These are phyloP conservation scores for Verticillium isaacii DNA, from an alignment of 2,329 filamentous ascomycete species.

Conservation along the genomic window DNA sequence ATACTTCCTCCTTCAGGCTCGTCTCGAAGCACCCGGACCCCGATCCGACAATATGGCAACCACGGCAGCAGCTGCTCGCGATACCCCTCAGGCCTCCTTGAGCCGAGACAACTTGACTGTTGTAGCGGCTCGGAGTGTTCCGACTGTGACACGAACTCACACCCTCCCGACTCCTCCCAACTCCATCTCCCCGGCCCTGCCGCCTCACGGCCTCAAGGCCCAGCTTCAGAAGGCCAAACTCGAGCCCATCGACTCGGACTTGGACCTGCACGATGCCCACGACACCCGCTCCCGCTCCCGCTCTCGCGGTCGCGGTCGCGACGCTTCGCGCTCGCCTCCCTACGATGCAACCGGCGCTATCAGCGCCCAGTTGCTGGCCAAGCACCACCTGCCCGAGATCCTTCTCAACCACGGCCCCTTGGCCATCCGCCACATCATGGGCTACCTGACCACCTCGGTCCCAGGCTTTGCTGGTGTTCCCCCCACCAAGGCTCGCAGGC, in stretches of 20 bases:
- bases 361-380: constrained; percentile 79
- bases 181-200: constrained; percentile 85
- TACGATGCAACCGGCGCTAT: constrained; percentile 77
- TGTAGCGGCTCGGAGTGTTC: constrained; percentile 63
- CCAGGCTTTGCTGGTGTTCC: constrained; percentile 88
- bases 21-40: constrained; percentile 37
- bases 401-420: constrained; percentile 84
- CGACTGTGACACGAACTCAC: constrained; percentile 55
- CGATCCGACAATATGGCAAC: constrained; percentile 51
- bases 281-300: constrained; percentile 28
- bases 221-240: constrained; percentile 57
- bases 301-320: constrained; percentile 13
- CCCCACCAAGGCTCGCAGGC: constrained; percentile 80
- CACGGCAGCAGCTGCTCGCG: constrained; percentile 63
- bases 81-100: constrained; percentile 56
- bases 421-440: constrained; percentile 93
- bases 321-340: constrained; percentile 37
- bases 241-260: constrained; percentile 74
- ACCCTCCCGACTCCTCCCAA: constrained; percentile 87
- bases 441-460: constrained; percentile 86
- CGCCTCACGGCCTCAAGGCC: constrained; percentile 73
- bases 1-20: constrained; percentile 28
- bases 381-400: constrained; percentile 85
- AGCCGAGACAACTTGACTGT: constrained; percentile 67
- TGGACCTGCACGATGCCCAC: constrained; percentile 72